Evolutionary conservation across 768 basidiomycete genomes (phyloP).

Genomic region (Tulasnella sp.): DNA sequence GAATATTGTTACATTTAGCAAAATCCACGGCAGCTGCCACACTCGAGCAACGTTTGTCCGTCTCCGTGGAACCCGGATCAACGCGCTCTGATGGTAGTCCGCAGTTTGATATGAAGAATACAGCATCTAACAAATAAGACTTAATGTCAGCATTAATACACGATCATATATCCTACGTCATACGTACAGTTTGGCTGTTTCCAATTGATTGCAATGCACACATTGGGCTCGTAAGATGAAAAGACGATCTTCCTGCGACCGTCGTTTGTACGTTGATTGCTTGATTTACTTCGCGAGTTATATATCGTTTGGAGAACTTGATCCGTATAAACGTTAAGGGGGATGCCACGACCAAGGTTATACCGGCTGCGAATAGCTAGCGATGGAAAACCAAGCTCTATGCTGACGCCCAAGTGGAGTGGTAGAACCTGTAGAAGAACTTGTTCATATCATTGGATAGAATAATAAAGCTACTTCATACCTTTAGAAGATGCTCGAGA

Average conservation of each 20-base stretch:
- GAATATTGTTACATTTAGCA: slow-evolving; percentile 78
- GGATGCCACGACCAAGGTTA: slow-evolving; percentile 39
- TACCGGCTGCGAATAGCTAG: slow-evolving; percentile 33
- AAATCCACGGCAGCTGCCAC: slow-evolving; percentile 88
- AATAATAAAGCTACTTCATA: slow-evolving; percentile 27
- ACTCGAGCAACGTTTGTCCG: slow-evolving; percentile 41
- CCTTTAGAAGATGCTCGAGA: slow-evolving; percentile 62
- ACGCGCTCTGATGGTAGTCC: slow-evolving; percentile 37
- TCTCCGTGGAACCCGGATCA: slow-evolving; percentile 20
- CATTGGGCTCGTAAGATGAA: slow-evolving; percentile 79
- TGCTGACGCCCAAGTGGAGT: slow-evolving; percentile 48
- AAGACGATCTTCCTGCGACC: slow-evolving; percentile 72
- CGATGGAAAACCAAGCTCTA: slow-evolving; percentile 73
- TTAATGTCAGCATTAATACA: slow-evolving; percentile 16
- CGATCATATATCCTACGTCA: background rate
- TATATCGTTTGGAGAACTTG: slow-evolving; percentile 74
- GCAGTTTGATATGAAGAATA: slow-evolving; percentile 86
- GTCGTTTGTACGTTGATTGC: slow-evolving; percentile 33
- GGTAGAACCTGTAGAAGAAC: slow-evolving; percentile 26
- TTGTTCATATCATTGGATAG: background rate
- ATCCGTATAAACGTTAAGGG: slow-evolving; percentile 75
- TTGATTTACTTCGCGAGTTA: slow-evolving; percentile 34
- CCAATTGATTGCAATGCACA: slow-evolving; percentile 90
- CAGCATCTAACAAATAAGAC: slow-evolving; percentile 51
- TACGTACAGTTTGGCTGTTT: slow-evolving; percentile 94